These are phyloP conservation scores for Circinella umbellata DNA, from an alignment of 371 early-diverging fungal genomes.

Conservation along the genomic window DNA sequence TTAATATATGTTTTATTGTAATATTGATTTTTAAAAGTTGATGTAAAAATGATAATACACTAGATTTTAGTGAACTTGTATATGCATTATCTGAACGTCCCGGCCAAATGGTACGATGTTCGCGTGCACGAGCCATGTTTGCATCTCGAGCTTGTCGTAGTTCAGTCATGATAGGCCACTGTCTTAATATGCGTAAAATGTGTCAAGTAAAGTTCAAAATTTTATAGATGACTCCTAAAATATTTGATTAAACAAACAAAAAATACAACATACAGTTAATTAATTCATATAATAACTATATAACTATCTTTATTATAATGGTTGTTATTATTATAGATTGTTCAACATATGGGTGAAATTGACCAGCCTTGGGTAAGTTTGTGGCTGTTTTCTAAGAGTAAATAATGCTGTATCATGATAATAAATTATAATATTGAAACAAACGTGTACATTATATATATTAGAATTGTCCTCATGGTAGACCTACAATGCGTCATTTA, in stretches of 20 bases:
- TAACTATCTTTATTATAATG: too few relatives aligned
- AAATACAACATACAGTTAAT: too few relatives aligned
- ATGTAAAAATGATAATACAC: neutral
- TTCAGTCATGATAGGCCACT: conserved; percentile 83
- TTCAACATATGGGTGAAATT: conserved; percentile 78
- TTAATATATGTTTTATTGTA: conserved; percentile 12
- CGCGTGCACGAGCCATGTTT: conserved; percentile 67
- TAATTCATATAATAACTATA: too few relatives aligned
- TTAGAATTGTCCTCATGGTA: conserved; percentile 98
- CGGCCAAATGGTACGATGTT: conserved; percentile 65
- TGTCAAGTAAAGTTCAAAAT: conserved; percentile 36
- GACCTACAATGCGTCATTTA: conserved; percentile 95
- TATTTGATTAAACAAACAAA: neutral
- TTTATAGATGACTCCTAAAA: neutral
- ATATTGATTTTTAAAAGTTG: neutral
- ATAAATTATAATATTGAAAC: too few relatives aligned
- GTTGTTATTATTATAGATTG: conserved; percentile 47
- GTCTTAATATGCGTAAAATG: conserved; percentile 74
- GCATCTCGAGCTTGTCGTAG: conserved; percentile 82
- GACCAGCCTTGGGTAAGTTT: conserved; percentile 86
- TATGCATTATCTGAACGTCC: conserved; percentile 47
- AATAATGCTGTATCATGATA: too few relatives aligned
- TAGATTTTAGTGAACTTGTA: conserved; percentile 79
- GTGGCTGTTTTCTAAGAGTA: neutral
- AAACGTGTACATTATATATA: neutral